phyloP scores from a whole-genome alignment of 2,329 filamentous ascomycete genomes.

The Annulohypoxylon truncatum region DNA sequence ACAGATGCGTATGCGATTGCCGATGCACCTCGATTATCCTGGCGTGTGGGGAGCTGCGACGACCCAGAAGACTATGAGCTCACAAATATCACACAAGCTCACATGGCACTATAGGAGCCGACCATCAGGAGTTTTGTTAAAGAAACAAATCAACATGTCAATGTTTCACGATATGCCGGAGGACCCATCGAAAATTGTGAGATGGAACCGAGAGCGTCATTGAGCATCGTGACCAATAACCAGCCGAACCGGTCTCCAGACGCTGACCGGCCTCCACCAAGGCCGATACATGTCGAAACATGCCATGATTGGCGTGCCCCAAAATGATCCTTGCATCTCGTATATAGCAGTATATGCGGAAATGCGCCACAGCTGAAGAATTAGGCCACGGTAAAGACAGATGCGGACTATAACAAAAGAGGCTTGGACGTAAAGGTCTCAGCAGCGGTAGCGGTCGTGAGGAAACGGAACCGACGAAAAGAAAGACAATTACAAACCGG shows the following conservation, averaged over 20 bases:
- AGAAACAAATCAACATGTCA: constrained; percentile 40
- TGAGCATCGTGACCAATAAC: constrained; percentile 43
- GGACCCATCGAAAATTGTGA: constrained; percentile 40
- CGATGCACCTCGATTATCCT: constrained; percentile 38
- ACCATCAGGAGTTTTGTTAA: constrained; percentile 33
- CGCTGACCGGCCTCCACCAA: constrained; percentile 43
- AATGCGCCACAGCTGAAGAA: constrained; percentile 55
- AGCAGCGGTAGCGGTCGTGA: constrained; percentile 3
- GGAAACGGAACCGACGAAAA: constrained; percentile 27
- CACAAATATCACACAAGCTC: constrained; percentile 42
- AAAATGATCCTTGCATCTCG: constrained; percentile 43
- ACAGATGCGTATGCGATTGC: constrained; percentile 48
- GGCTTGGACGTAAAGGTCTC: constrained; percentile 32
- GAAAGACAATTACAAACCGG: constrained; percentile 15
- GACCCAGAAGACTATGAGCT: constrained; percentile 39
- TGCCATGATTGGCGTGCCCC: constrained; percentile 48
- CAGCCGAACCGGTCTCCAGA: constrained; percentile 38
- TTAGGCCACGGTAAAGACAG: constrained; percentile 32
- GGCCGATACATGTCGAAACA: constrained; percentile 38
- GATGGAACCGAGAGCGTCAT: constrained; percentile 44
- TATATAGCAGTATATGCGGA: constrained; percentile 45
- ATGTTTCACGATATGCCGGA: constrained; percentile 47
- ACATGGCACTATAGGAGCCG: constrained; percentile 37
- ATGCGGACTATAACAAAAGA: constrained; percentile 31
- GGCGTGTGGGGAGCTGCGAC: constrained; percentile 41